Evolutionary conservation across 2,329 filamentous ascomycete genomes (phyloP).

Genomic region (Paecilomyces fulvus): DNA sequence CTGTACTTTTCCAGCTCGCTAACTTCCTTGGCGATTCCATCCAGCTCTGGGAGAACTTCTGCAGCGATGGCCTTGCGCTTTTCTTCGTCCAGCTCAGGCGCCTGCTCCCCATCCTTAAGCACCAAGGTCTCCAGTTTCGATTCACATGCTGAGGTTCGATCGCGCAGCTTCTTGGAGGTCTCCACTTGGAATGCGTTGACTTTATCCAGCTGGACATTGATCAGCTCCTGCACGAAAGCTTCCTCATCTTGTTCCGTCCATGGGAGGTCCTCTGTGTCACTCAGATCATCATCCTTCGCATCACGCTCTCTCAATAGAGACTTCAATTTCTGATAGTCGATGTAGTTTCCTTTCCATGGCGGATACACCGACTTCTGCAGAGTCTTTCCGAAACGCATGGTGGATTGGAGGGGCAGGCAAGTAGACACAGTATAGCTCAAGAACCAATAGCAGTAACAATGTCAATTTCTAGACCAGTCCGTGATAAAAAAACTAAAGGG

Average conservation of each 20-base stretch:
- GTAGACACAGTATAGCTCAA: background rate
- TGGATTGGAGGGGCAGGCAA: slow-evolving; percentile 21
- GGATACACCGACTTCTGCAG: slow-evolving; percentile 69
- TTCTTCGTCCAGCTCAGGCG: slow-evolving; percentile 33
- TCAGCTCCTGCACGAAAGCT: slow-evolving; percentile 85
- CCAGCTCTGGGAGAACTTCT: slow-evolving; percentile 70
- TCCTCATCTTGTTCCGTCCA: slow-evolving; percentile 96
- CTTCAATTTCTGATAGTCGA: slow-evolving; percentile 94
- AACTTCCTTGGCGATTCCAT: slow-evolving; percentile 80
- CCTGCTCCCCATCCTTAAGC: slow-evolving; percentile 24
- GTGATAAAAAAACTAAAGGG: background rate
- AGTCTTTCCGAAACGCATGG: slow-evolving; percentile 90
- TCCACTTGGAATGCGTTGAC: slow-evolving; percentile 81
- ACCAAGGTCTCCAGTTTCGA: slow-evolving; percentile 53
- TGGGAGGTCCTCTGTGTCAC: slow-evolving; percentile 47
- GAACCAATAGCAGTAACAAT: background rate
- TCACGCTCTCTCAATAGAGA: slow-evolving; percentile 72
- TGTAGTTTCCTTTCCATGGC: slow-evolving; percentile 89
- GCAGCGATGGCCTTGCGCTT: slow-evolving; percentile 47
- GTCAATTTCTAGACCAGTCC: background rate
- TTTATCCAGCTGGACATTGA: slow-evolving; percentile 92
- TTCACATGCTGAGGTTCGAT: slow-evolving; percentile 66
- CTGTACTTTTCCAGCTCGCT: slow-evolving; percentile 93
- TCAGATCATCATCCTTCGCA: slow-evolving; percentile 36
- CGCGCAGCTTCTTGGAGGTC: slow-evolving; percentile 71